phyloP scores from a whole-genome alignment of 768 basidiomycete species.

The Kwoniella botswanensis region DNA sequence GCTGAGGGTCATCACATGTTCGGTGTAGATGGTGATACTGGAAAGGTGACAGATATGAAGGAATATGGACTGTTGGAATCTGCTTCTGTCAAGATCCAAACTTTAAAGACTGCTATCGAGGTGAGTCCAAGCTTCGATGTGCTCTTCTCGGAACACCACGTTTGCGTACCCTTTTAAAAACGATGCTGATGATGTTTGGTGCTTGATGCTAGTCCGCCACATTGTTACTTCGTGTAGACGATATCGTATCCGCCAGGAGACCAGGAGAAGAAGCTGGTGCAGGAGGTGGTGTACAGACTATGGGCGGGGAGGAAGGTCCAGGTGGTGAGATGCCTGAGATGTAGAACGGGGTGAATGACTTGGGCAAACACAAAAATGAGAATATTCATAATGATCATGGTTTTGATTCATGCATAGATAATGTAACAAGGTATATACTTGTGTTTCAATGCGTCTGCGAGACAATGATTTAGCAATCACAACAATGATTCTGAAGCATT shows the following conservation, averaged over 20 bases:
- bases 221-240: slow-evolving; percentile 88
- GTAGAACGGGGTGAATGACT: slow-evolving; percentile 18
- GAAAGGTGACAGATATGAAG: slow-evolving; percentile 96
- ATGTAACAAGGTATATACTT: background rate
- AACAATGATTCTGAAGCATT: no score
- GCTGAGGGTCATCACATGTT: slow-evolving; percentile 86
- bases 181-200: background rate
- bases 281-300: slow-evolving; percentile 56
- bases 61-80: slow-evolving; percentile 91
- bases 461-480: no score
- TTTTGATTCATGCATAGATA: slow-evolving; percentile 11
- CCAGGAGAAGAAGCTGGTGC: slow-evolving; percentile 51
- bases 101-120: slow-evolving; percentile 95
- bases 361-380: background rate
- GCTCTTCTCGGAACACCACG: no score
- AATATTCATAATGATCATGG: background rate
- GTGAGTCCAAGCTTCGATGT: slow-evolving; percentile 56
- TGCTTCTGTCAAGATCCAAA: slow-evolving; percentile 98
- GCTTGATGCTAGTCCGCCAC: slow-evolving; percentile 70
- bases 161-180: background rate
- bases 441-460: no score
- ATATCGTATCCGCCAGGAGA: slow-evolving; percentile 68
- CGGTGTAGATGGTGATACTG: slow-evolving; percentile 95
- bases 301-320: slow-evolving; percentile 52
- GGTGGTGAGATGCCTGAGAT: slow-evolving; percentile 41